Conservation (phyloP, 495 filamentous ascomycete species). For the Poronia punctata region DNA sequence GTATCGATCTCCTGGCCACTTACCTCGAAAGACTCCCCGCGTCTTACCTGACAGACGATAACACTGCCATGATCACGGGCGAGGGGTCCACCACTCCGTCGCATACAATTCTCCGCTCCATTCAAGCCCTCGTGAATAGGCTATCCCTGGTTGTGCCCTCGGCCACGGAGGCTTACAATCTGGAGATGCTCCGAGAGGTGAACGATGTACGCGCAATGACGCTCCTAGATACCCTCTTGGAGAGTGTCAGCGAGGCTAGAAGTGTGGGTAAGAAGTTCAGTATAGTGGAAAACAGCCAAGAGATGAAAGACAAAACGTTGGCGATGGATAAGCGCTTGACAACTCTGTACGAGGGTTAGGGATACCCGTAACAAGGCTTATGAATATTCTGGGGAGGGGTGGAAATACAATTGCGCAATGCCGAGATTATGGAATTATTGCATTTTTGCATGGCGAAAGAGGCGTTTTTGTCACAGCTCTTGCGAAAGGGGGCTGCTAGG, state of each 20-base stretch:
- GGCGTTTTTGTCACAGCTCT: constrained; percentile 24
- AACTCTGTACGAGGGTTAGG: no score
- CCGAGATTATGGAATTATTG: background rate
- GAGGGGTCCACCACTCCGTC: constrained; percentile 47
- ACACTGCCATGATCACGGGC: constrained; percentile 25
- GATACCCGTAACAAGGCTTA: no score
- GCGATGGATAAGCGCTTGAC: background rate
- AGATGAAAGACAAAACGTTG: constrained; percentile 10
- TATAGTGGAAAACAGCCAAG: constrained; percentile 51
- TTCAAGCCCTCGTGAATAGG: constrained; percentile 57
- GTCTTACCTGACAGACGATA: constrained; percentile 45
- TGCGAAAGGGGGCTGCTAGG: constrained; percentile 3
- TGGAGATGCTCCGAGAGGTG: constrained; percentile 57
- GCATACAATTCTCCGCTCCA: constrained; percentile 57
- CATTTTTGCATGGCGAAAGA: constrained; percentile 22
- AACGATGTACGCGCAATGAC: constrained; percentile 72
- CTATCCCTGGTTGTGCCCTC: constrained; percentile 53
- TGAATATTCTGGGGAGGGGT: no score
- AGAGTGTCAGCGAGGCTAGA: constrained; percentile 57
- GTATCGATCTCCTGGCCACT: constrained; percentile 71
- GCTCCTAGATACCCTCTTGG: constrained; percentile 60
- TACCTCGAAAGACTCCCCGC: constrained; percentile 72
- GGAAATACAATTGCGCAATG: background rate
- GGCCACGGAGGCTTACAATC: constrained; percentile 44
- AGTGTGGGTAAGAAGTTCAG: constrained; percentile 67